phyloP scores from a whole-genome alignment of 1,284 basidiomycete species.

The Takashimella tepidaria region DNA sequence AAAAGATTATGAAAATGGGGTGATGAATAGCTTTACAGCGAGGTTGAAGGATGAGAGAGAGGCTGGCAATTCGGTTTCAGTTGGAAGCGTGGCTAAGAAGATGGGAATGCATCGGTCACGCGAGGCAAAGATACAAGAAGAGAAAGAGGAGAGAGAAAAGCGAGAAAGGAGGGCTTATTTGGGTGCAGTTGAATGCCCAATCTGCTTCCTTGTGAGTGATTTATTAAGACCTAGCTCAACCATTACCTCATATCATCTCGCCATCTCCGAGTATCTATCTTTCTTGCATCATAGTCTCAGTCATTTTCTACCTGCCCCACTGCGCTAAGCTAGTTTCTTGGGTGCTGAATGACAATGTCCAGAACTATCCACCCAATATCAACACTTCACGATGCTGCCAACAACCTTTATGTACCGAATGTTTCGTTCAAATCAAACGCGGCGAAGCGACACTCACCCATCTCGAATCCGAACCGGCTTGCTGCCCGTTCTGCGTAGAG shows the following conservation, averaged over 20 bases:
- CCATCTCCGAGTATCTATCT: too few species aligned
- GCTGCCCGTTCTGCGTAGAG: constrained; percentile 95
- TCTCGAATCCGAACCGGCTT: constrained; percentile 83
- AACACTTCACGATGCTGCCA: constrained; percentile 96
- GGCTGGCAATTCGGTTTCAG: constrained; percentile 3
- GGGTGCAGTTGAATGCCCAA: constrained; percentile 93
- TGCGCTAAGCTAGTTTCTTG: too few species aligned
- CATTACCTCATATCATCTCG: constrained; percentile 9
- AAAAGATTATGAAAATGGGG: constrained; percentile 34
- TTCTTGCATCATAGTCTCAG: too few species aligned
- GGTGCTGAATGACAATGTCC: not conserved
- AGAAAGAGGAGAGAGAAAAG: constrained; percentile 53
- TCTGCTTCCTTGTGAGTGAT: constrained; percentile 86
- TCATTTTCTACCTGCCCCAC: too few species aligned
- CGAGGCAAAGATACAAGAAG: constrained; percentile 18
- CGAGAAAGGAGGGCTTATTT: constrained; percentile 72
- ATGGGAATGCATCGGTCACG: constrained; percentile 21
- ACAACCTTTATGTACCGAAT: constrained; percentile 97
- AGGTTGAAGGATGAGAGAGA: constrained; percentile 35
- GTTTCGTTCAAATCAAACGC: constrained; percentile 98
- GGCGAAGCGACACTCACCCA: constrained; percentile 88
- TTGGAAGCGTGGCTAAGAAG: constrained; percentile 29
- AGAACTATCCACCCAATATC: constrained; percentile 85
- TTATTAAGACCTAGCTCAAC: not conserved
- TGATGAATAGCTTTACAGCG: constrained; percentile 32